These are phyloP conservation scores for Ceratocystis variospora DNA, from an alignment of 2,329 filamentous ascomycete genomes.

Conservation along the genomic window DNA sequence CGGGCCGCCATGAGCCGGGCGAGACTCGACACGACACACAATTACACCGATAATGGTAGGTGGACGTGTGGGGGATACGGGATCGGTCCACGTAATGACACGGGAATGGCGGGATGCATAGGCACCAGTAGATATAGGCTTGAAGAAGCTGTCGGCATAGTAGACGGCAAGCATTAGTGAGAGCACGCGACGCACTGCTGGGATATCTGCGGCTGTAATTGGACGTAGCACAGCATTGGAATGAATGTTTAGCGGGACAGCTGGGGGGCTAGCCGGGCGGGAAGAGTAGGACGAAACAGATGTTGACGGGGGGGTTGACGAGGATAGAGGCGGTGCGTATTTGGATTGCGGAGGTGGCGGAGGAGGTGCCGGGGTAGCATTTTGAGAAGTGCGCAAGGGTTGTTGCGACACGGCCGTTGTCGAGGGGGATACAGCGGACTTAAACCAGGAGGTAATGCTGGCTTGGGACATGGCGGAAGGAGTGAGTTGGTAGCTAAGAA, in stretches of 20 bases:
- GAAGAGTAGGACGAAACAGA: slow-evolving; percentile 15
- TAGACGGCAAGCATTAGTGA: slow-evolving; percentile 48
- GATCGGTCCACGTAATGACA: slow-evolving; percentile 43
- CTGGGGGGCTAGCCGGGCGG: slow-evolving; percentile 20
- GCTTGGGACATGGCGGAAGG: slow-evolving; percentile 33
- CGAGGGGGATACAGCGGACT: slow-evolving; percentile 27
- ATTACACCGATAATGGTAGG: slow-evolving; percentile 46
- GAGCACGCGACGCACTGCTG: slow-evolving; percentile 50
- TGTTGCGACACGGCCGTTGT: slow-evolving; percentile 21
- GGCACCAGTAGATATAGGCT: slow-evolving; percentile 36
- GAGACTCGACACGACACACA: slow-evolving; percentile 48
- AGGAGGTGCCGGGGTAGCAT: slow-evolving; percentile 21
- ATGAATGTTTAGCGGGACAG: slow-evolving; percentile 27
- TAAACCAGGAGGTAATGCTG: slow-evolving; percentile 52
- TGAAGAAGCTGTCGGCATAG: slow-evolving; percentile 53
- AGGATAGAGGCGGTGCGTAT: slow-evolving; percentile 20
- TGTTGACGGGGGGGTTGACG: slow-evolving; percentile 14
- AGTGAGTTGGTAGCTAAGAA: background rate
- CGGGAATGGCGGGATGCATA: slow-evolving; percentile 44
- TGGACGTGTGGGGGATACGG: slow-evolving; percentile 21
- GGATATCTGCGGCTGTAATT: slow-evolving; percentile 38
- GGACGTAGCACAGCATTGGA: slow-evolving; percentile 39
- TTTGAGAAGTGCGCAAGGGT: slow-evolving; percentile 22
- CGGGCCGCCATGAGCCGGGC: slow-evolving; percentile 27
- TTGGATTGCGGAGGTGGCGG: slow-evolving; percentile 21